A percentile compares a stretch with the other conserved stretches of the same genome.
Evolutionary conservation across 495 filamentous ascomycete species (phyloP).

Genomic region (Penicillium herquei): DNA sequence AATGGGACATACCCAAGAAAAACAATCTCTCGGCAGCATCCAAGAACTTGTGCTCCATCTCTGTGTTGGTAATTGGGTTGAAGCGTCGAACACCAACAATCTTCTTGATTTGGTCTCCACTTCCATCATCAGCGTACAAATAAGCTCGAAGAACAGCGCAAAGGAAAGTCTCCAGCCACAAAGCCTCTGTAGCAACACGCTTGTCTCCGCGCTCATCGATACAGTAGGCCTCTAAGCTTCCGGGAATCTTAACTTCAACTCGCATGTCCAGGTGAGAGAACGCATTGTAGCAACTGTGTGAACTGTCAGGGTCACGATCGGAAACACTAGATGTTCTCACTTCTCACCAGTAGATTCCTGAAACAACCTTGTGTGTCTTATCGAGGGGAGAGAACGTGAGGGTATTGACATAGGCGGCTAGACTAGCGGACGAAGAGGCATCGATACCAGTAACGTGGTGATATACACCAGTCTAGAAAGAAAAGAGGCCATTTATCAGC

Average conservation of each 20-base stretch:
- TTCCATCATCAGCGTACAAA: constrained; percentile 92
- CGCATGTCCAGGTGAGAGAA: constrained; percentile 98
- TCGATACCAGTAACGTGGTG: constrained; percentile 98
- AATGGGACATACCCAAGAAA: constrained; percentile 68
- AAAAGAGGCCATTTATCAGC: constrained; percentile 9
- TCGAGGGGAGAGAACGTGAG: constrained; percentile 85
- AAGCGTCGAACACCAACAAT: constrained; percentile 93
- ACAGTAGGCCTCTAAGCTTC: constrained; percentile 91
- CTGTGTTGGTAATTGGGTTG: constrained; percentile 95
- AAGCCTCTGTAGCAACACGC: constrained; percentile 81
- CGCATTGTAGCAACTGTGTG: constrained; percentile 92
- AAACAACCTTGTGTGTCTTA: constrained; percentile 85
- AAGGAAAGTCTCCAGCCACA: constrained; percentile 97
- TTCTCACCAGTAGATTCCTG: constrained; percentile 85
- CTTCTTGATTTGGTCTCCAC: constrained; percentile 85
- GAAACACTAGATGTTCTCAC: constrained; percentile 5
- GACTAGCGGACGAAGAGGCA: constrained; percentile 92
- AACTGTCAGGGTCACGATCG: constrained; percentile 17
- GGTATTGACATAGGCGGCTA: constrained; percentile 98
- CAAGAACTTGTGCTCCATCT: constrained; percentile 94
- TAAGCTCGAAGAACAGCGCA: constrained; percentile 92
- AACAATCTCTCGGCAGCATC: constrained; percentile 94
- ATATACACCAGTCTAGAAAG: constrained; percentile 76
- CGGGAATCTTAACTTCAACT: constrained; percentile 93
- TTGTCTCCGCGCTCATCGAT: constrained; percentile 96